Evolutionary conservation across 2,329 filamentous ascomycete genomes (phyloP).

Genomic region (Hypoxylon sp.): DNA sequence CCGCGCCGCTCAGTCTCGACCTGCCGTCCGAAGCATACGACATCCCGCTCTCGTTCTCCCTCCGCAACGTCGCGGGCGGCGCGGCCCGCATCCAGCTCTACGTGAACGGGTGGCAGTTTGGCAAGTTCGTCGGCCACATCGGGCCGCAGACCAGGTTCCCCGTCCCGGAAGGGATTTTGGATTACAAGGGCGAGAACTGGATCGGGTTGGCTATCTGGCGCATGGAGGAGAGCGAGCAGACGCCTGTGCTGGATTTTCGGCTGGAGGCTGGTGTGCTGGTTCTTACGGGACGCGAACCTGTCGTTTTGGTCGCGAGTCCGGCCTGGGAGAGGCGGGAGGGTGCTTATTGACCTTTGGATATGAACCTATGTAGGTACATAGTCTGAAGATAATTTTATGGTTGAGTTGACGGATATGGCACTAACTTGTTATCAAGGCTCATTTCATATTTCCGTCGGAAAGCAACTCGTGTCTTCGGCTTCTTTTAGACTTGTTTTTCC

Average conservation of each 20-base stretch:
- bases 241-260: conserved; percentile 49
- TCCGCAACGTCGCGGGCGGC: conserved; percentile 54
- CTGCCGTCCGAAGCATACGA: conserved; percentile 63
- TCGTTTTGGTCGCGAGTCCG: conserved; percentile 27
- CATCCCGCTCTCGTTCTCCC: conserved; percentile 67
- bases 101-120: conserved; percentile 80
- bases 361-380: too few species aligned
- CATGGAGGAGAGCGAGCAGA: conserved; percentile 62
- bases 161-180: conserved; percentile 77
- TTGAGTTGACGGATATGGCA: too few species aligned
- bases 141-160: conserved; percentile 77
- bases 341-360: conserved; percentile 29
- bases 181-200: conserved; percentile 76
- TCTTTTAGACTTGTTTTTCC: too few species aligned
- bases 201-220: conserved; percentile 75
- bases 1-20: conserved; percentile 62
- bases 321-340: conserved; percentile 22
- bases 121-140: conserved; percentile 67
- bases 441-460: too few species aligned
- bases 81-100: conserved; percentile 67
- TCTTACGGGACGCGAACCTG: conserved; percentile 34
- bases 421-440: too few species aligned
- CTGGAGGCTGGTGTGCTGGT: conserved; percentile 54
- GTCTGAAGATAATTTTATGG: too few species aligned
- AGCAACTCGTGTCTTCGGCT: too few species aligned